Conservation (phyloP, 1,284 basidiomycete genomes). For the Cerrena zonata region DNA sequence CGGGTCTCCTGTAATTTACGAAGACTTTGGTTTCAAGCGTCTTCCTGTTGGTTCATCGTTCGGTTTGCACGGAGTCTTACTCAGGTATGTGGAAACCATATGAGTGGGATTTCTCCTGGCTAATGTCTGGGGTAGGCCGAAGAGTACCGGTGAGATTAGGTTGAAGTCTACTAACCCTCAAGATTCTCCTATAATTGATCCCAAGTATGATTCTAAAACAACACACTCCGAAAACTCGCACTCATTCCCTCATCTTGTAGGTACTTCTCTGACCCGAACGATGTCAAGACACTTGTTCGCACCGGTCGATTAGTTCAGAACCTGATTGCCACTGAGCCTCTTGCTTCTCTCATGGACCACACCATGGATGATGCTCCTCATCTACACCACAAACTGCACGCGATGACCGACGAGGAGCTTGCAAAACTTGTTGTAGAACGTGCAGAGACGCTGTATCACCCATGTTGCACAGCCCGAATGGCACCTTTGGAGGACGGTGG, state of each 20-base stretch:
- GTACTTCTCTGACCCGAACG: slow-evolving; percentile 52
- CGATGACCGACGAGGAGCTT: slow-evolving; percentile 26
- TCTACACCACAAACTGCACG: slow-evolving; percentile 26
- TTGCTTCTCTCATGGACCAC: slow-evolving; percentile 43
- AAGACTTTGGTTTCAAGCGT: slow-evolving; percentile 17
- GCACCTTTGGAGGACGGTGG: slow-evolving; percentile 39
- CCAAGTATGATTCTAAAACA: slow-evolving; percentile 35
- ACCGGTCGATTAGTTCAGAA: slow-evolving; percentile 45
- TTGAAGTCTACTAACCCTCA: slow-evolving; percentile 37
- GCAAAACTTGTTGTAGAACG: slow-evolving; percentile 37
- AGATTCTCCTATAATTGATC: slow-evolving; percentile 41
- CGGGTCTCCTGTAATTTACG: slow-evolving; percentile 41
- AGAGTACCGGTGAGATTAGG: slow-evolving; percentile 35
- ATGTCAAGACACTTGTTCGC: slow-evolving; percentile 50
- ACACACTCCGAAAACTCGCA: background rate
- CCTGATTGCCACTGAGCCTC: slow-evolving; percentile 45
- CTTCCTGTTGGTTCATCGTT: slow-evolving; percentile 23
- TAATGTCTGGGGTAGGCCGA: slow-evolving; percentile 30
- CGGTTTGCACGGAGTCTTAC: slow-evolving; percentile 25
- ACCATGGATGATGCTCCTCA: slow-evolving; percentile 18
- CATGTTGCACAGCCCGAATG: slow-evolving; percentile 56
- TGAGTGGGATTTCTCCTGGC: background rate
- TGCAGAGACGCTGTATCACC: slow-evolving; percentile 56
- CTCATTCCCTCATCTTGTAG: slow-evolving; percentile 35
- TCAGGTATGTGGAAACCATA: slow-evolving; percentile 20